Evolutionary conservation across 495 filamentous ascomycete species (phyloP), one percentile per base, ranked within the genome.

Genomic region (Friedmanniomyces endolithicus): DNA sequence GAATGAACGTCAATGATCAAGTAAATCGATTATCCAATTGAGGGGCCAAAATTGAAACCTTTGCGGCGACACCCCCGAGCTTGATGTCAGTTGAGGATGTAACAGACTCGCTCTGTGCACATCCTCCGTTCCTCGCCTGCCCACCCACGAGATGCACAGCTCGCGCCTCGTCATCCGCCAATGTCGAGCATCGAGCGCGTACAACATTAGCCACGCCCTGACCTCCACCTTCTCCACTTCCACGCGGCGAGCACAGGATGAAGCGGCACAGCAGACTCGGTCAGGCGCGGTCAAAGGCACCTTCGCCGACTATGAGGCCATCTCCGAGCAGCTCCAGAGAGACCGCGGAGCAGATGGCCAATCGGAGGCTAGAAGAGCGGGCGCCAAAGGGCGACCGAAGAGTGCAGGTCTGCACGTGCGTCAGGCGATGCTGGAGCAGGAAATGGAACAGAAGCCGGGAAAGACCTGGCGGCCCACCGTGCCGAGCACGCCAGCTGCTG

Each of bases 221-320:
- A 34, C 19, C 0, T 23, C 53, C 16, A 31, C 53, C 37, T 56
- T 60, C 52, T 11, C 20, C 44, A 55, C 43, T 4, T 34, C 50
- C 6, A 23, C 45, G 11, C 49, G 24, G 31, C 35, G 12, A 11
- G 9, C 22, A 33, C 53, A 49, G 12, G 11, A 24, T 11, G 22
- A 50, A 16, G 29, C 39, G 3, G 39, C 12, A n/a, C 39, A 14
- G 39, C 39, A 7, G 6, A 41, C 3, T 2, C 12, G 17, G 12
- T 41, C 37, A 14, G 37, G 16, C 12, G 16, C 17, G 44, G 17
- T 6, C 44, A 24, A 4, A 7, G 39, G 29, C 54, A 20, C 47
- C n/a, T 50, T 22, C 31, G 20, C 52, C 27, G 23, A 19, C 49
- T 52, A 39, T 17, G 33, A 52, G 22, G 24, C 49, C 49, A 52